Evolutionary conservation across 306 rosid genomes (phyloP), one percentile per base, ranked within the genome.

Genomic region (Glycine soja): DNA sequence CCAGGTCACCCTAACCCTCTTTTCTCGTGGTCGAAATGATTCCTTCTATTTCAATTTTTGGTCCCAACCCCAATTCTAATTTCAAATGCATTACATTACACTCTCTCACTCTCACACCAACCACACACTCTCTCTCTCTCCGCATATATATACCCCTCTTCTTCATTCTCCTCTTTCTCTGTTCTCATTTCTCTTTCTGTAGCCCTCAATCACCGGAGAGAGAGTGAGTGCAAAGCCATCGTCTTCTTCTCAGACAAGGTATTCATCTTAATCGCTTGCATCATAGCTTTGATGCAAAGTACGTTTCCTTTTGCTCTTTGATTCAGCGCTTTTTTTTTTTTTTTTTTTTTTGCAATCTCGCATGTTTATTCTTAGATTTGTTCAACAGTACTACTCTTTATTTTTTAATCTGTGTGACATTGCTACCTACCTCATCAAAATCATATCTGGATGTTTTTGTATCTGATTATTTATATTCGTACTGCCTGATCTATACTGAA

Each of bases 11-110:
- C 78, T 7, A 74, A 70, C 78, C 48, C 30, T 72, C 86, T 69
- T 59, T 85, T 82, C 88, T 78, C 84, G 88, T 85, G 88, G 81
- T 73, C 10, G 78, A 46, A 82, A 85, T 85, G 83, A 85, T 85
- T 78, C 86, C 61, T 73, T 76, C 72, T 65, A 76, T n/a, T 75
- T 38, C 79, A 46, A 76, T n/a, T 75, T 38, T 62, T 32, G 54
- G 54, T 68, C 67, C 50, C 69, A 75, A 78, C 11, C 54, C 72
- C 43, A 10, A 38, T 67, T 67, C n/a, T 48, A 76, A 75, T 45
- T 85, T 76, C 80, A 71, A 81, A 18, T 85, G 51, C 81, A 24
- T 24, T 24, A 24, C 40, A 13, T 8, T 13, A 52, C 58, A 42
- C 46, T 42, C 46, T 42, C 43, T 40, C 43, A 40, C 38, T 34